Base-by-base conservation (phyloP, 768 basidiomycete genomes). In the Boletus fagicola region DNA sequence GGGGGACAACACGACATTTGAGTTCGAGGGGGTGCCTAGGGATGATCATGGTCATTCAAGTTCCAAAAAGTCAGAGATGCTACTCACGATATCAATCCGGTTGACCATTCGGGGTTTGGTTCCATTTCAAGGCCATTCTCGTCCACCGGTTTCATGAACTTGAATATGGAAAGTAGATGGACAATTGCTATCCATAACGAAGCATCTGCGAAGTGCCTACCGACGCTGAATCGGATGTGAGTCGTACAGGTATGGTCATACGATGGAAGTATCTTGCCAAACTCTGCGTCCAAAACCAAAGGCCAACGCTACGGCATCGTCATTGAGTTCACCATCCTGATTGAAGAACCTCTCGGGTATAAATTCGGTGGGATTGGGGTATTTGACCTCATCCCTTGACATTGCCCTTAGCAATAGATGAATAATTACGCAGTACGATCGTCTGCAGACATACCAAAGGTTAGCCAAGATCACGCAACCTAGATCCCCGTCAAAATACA, bases 271-370 rank as follows among this genome's bases (percentile, higher is more conserved):
- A 24, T 49, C 63, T 58, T 55, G 28, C 68, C 68, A 73, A 35
- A 65, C 54, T 58, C 69, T 64, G 48, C 71, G 71, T 45, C 69
- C 69, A 20, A 71, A 71, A 39, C 69, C 69, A 20, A 73, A 71
- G 22, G 56, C 47, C 11, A 73, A 50, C 12, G 57, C 48, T 13
- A 72, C 45, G 35, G 46, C 51, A 49, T 71, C 69, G 16, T 60
- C 26, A 31, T 69, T 65, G 33, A 73, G 65, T 26, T 62, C 45
- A 31, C 69, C 71, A 53, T 67, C 48, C 40, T 55, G 42, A 22
- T 56, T 26, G 16, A 71, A 54, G 49, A 71, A 71, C 49, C 71
- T 69, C 40, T 73, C 69, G 1, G 69, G 69, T 35, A 51, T 62
- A 24, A 71, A 73, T 46, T 69, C 67, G 13, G 48, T 18, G 31